Evolutionary conservation across 257 asterid genomes (phyloP).

Genomic region (Solanum medicagineum): DNA sequence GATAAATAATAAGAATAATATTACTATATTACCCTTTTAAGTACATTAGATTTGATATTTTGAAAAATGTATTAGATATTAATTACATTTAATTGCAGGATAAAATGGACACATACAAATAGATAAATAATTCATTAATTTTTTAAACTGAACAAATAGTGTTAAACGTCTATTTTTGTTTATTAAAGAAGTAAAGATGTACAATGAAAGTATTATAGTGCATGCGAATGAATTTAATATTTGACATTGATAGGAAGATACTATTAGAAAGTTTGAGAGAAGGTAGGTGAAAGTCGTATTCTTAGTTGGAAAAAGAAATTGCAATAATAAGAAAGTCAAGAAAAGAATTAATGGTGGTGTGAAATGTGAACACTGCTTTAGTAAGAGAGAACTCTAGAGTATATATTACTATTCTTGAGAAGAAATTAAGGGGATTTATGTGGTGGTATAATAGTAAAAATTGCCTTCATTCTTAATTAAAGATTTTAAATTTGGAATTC

Average conservation of each 20-base stretch:
- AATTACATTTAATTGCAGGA: too few relatives aligned
- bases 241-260: background rate
- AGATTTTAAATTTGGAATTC: background rate
- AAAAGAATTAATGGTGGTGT: background rate
- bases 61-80: too few relatives aligned
- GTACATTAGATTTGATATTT: too few relatives aligned
- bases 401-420: background rate
- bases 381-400: background rate
- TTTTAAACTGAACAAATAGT: too few relatives aligned
- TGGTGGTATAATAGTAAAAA: background rate
- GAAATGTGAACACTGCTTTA: background rate
- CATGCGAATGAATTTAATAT: background rate
- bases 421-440: background rate
- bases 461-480: background rate
- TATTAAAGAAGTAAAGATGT: too few relatives aligned
- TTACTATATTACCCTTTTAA: too few relatives aligned
- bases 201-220: background rate
- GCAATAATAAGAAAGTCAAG: background rate
- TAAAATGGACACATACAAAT: too few relatives aligned
- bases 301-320: background rate
- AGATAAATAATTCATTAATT: too few relatives aligned
- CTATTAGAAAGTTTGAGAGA: background rate
- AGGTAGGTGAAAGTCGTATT: background rate
- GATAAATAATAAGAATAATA: too few relatives aligned
- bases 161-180: too few relatives aligned